Conservation (phyloP, 2,329 filamentous ascomycete species). For the Pestalotiopsis sp. region DNA sequence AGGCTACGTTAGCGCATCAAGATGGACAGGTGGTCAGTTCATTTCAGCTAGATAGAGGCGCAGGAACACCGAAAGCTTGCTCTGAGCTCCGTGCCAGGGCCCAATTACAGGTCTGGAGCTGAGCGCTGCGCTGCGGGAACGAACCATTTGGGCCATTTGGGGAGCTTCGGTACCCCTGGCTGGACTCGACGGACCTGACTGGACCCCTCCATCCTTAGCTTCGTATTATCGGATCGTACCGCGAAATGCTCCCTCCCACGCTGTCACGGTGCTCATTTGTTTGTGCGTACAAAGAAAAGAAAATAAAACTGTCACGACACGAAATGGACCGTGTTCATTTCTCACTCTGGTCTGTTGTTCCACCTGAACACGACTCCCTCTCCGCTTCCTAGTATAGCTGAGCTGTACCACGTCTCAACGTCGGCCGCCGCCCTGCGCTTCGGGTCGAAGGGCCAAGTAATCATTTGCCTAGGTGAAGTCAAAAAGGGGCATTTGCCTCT, state of each 20-base stretch:
- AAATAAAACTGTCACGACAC: neutral
- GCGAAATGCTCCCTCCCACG: neutral
- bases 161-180: neutral
- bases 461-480: neutral
- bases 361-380: neutral
- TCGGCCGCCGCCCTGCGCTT: neutral
- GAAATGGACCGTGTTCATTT: neutral
- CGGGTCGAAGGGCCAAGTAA: neutral
- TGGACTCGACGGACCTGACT: neutral
- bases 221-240: neutral
- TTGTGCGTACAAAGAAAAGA: neutral
- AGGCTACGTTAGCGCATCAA: constrained; percentile 3
- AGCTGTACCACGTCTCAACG: neutral
- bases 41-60: neutral
- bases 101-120: neutral
- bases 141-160: neutral
- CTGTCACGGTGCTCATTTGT: neutral
- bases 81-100: neutral
- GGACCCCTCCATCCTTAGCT: neutral
- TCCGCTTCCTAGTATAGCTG: neutral
- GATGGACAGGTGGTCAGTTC: constrained; percentile 9
- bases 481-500: neutral
- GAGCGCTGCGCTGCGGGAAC: neutral
- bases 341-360: neutral
- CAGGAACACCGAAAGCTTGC: neutral